Evolutionary conservation across 106 monocot genomes (phyloP).

Genomic region (Acorus calamus): DNA sequence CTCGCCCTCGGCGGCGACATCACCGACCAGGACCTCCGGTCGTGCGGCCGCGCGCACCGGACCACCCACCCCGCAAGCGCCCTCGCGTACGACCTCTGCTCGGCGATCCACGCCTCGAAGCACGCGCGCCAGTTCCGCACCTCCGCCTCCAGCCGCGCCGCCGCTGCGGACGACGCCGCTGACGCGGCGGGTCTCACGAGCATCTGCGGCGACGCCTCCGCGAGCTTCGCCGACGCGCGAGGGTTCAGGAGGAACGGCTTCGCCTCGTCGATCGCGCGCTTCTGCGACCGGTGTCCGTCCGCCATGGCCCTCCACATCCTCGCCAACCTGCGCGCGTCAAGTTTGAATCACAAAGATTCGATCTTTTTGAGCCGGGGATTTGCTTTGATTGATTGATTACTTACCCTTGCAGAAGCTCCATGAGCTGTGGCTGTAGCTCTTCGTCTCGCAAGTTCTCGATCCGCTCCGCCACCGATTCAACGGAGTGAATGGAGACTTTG

Average conservation of each 20-base stretch:
- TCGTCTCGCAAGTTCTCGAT: constrained; percentile 65
- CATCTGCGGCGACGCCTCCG: constrained; percentile 1
- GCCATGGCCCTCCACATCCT: constrained; percentile 74
- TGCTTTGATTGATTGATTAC: background rate
- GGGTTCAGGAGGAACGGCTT: constrained; percentile 44
- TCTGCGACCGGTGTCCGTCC: constrained; percentile 64
- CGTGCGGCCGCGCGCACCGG: constrained; percentile 24
- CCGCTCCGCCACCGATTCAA: constrained; percentile 50
- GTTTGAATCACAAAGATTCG: background rate
- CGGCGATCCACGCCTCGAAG: constrained; percentile 34
- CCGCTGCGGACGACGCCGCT: constrained; percentile 21
- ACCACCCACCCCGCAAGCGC: constrained; percentile 58
- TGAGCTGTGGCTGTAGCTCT: constrained; percentile 57
- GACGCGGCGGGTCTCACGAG: constrained; percentile 21
- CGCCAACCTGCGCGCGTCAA: constrained; percentile 30
- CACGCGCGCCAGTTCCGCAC: constrained; percentile 38
- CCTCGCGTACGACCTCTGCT: constrained; percentile 51
- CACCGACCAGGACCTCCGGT: background rate
- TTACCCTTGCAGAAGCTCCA: constrained; percentile 75
- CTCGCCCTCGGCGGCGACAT: constrained; percentile 13
- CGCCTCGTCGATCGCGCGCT: constrained; percentile 61
- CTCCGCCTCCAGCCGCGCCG: constrained; percentile 14
- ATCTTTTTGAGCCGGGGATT: too few relatives aligned
- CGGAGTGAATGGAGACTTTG: constrained; percentile 49
- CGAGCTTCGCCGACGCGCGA: constrained; percentile 11